Base-by-base conservation (phyloP, 352 stramenopile genomes). In the Phytophthora pini region DNA sequence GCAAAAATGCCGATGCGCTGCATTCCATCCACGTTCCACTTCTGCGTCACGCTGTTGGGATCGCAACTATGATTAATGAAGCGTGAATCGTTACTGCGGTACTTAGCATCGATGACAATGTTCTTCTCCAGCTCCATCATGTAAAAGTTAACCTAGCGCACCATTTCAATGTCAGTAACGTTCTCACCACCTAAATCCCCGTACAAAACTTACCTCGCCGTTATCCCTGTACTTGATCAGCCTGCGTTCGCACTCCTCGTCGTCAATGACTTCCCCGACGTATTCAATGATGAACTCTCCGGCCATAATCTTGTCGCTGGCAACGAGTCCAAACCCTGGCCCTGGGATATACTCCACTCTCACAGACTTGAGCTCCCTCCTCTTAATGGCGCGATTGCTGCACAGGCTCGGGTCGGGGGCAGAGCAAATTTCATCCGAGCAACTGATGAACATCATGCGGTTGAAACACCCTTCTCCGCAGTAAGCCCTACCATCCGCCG, bases 31-130 rank as follows among this genome's bases (percentile, higher is more conserved):
- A 93, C 84, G 56, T 93, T 93, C 79, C 97, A 98, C 50, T 98
- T 98, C 63, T 98, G 90, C 15, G 93, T 98, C 39, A 92, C 84
- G 75, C 93, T 97, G 72, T 98, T 98, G n/a, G 93, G 88, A 50
- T 96, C 89, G 54, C 94, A 98, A 64, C 90, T 97, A 66, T 98
- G 92, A 82, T 99, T 99, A 64, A 98, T 98, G 70, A 98, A 99
- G 24, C 96, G 87, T 36, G 94, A 95, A 26, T 98, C 89, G 61
- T 97, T 98, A 39, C 93, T 96, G 36, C 90, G 85, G 58, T 95
- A 82, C 46, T 89, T 89, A 20, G 89, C 90, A 47, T 98, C 90
- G 44, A 95, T 93, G 22, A 92, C 72, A 26, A 90, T 84, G 61
- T 92, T 86, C 27, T 93, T 92, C 70, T 92, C 87, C 34, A 95